A percentile compares a stretch with the other conserved stretches of the same genome.
Conservation (phyloP, 345 rosid species). For the Rhizophora apiculata region DNA sequence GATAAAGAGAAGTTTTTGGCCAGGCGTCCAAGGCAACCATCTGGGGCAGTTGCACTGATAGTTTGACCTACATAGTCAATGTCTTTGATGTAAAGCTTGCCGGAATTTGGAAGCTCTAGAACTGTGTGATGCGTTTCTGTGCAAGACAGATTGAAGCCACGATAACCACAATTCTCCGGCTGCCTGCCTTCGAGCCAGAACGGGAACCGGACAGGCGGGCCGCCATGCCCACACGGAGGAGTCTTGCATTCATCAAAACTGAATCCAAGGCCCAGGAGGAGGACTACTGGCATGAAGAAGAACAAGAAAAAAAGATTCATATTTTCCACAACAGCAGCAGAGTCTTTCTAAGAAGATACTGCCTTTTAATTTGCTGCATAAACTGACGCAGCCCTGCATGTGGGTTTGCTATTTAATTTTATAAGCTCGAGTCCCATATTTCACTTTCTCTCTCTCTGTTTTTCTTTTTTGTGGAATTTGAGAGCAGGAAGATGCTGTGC, state of each 20-base stretch:
- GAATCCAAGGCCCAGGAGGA: no score
- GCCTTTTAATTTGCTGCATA: no score
- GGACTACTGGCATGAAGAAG: no score
- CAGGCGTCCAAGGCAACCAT: slow-evolving; percentile 7
- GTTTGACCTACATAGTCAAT: slow-evolving; percentile 11
- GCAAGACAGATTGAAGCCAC: slow-evolving; percentile 15
- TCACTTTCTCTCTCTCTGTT: no score
- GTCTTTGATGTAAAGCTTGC: not conserved
- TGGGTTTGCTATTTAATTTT: no score
- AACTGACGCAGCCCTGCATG: no score
- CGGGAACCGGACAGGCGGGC: slow-evolving; percentile 16
- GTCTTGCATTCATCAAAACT: not conserved
- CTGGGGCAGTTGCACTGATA: not conserved
- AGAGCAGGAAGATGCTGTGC: no score
- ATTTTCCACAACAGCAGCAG: no score
- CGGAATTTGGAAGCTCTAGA: slow-evolving; percentile 7
- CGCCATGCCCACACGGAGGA: not conserved
- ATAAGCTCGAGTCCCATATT: no score
- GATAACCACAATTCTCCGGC: slow-evolving; percentile 7
- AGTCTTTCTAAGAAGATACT: no score
- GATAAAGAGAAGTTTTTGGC: not conserved
- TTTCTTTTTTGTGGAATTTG: no score
- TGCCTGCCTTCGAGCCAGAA: slow-evolving; percentile 9
- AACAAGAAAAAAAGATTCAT: no score
- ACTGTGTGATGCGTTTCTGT: not conserved